Evolutionary conservation across 2,329 filamentous ascomycete species (phyloP).

Genomic region (Sporothrix sp.): DNA sequence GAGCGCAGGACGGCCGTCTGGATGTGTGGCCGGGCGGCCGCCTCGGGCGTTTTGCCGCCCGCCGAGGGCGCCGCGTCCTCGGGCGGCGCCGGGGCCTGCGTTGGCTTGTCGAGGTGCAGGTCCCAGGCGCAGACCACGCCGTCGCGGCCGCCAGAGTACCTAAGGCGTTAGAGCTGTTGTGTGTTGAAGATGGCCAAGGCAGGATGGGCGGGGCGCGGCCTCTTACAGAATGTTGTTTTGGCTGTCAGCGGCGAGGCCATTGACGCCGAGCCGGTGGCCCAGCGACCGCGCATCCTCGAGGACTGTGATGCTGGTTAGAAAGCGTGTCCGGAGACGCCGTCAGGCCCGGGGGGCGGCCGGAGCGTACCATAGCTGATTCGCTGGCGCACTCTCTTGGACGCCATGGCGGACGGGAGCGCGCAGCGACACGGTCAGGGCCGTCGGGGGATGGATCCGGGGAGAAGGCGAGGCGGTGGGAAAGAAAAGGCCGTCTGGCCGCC

Average conservation of each 20-base stretch:
- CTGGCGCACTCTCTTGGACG: slow-evolving; percentile 51
- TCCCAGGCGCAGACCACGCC: slow-evolving; percentile 96
- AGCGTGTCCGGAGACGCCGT: neutral
- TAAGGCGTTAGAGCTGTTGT: slow-evolving; percentile 30
- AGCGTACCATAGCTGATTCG: slow-evolving; percentile 56
- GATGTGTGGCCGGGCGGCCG: slow-evolving; percentile 23
- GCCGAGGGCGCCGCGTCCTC: slow-evolving; percentile 18
- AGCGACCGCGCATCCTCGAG: slow-evolving; percentile 53
- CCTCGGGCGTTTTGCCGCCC: slow-evolving; percentile 3
- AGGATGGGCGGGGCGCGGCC: neutral
- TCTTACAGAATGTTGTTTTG: slow-evolving; percentile 77
- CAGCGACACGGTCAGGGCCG: neutral
- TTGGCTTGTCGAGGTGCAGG: slow-evolving; percentile 56
- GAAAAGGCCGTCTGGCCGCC: slow-evolving; percentile 7
- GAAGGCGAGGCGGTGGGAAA: neutral
- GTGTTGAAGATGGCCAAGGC: neutral
- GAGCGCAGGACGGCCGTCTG: slow-evolving; percentile 47
- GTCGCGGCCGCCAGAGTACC: slow-evolving; percentile 92
- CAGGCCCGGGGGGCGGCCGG: neutral
- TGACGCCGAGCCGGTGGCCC: slow-evolving; percentile 88
- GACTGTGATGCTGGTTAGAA: slow-evolving; percentile 31
- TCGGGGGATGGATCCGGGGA: neutral
- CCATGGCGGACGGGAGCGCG: slow-evolving; percentile 36
- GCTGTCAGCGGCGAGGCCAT: slow-evolving; percentile 81
- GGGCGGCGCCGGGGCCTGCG: slow-evolving; percentile 9